Percentiles rank a stretch among this genome's conserved stretches.
Conservation (phyloP, 1,284 basidiomycete species). For the Wolfiporia cocos region DNA sequence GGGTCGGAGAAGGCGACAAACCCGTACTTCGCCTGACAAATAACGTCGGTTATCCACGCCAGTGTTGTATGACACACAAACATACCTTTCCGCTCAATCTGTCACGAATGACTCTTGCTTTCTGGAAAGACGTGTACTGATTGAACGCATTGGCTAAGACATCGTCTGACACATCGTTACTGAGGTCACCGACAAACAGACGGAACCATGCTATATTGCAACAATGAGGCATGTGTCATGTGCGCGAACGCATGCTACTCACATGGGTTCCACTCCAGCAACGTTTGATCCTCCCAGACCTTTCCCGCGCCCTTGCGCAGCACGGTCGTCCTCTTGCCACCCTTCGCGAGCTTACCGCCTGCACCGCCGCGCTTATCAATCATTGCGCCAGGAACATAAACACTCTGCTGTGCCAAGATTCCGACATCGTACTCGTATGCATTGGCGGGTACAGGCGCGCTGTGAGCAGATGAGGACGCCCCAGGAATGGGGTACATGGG, state of each 20-base stretch:
- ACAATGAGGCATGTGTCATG: constrained; percentile 8
- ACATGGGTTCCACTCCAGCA: constrained; percentile 98
- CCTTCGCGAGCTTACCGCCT: constrained; percentile 80
- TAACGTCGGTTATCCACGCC: constrained; percentile 2
- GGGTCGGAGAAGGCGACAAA: constrained; percentile 98
- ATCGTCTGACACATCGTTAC: constrained; percentile 97
- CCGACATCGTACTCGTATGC: constrained; percentile 87
- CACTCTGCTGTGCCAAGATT: constrained; percentile 81
- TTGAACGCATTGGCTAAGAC: constrained; percentile 89
- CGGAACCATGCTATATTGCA: constrained; percentile 83
- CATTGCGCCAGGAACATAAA: constrained; percentile 84
- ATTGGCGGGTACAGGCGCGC: constrained; percentile 79
- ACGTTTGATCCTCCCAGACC: constrained; percentile 96
- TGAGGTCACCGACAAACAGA: constrained; percentile 95
- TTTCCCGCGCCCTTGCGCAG: constrained; percentile 92
- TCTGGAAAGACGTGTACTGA: constrained; percentile 89
- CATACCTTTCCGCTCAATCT: constrained; percentile 81
- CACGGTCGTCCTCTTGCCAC: constrained; percentile 92
- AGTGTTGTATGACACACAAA: not conserved
- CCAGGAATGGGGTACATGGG: constrained; percentile 64
- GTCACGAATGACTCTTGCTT: constrained; percentile 93
- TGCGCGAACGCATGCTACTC: constrained; percentile 27
- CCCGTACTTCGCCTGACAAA: constrained; percentile 83
- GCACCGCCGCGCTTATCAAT: constrained; percentile 81
- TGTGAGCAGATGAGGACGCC: constrained; percentile 56